Percentiles rank a stretch among this genome's conserved stretches.
Conservation (phyloP, 139 green algal species). For the Pleodorina starrii region DNA sequence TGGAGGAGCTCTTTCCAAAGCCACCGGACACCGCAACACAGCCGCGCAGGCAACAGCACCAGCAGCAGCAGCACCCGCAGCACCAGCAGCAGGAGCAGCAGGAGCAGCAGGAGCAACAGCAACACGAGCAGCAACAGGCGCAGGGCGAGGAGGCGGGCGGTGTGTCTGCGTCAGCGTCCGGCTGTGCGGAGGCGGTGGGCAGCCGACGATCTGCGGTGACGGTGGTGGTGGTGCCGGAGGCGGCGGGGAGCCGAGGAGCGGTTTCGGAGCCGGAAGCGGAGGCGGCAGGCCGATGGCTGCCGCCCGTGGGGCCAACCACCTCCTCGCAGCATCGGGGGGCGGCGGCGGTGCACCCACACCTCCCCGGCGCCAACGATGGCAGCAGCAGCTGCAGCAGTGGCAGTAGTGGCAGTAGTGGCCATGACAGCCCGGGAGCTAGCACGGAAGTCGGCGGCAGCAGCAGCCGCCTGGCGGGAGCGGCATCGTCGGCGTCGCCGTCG, state of each 20-base stretch:
- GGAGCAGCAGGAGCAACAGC: constrained; percentile 28
- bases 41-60: constrained; percentile 6
- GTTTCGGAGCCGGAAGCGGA: not conserved
- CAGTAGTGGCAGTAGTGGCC: not conserved
- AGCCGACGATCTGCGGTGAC: not conserved
- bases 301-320: not conserved
- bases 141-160: not conserved
- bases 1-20: constrained; percentile 53
- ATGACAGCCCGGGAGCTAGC: not conserved
- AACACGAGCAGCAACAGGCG: not conserved
- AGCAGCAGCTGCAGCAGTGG: not conserved
- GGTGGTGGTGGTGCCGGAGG: not conserved
- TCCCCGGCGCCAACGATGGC: not conserved
- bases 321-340: not conserved
- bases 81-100: not conserved
- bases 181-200: not conserved
- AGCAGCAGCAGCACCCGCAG: constrained; percentile 9
- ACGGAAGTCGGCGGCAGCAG: not conserved
- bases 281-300: constrained; percentile 8
- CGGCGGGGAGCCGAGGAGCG: not conserved
- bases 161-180: not conserved
- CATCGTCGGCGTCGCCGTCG: not conserved
- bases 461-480: not conserved
- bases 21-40: not conserved
- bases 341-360: no score